These are phyloP conservation scores for Globisporangium nodosum DNA, from an alignment of 352 stramenopile species.

Conservation along the genomic window DNA sequence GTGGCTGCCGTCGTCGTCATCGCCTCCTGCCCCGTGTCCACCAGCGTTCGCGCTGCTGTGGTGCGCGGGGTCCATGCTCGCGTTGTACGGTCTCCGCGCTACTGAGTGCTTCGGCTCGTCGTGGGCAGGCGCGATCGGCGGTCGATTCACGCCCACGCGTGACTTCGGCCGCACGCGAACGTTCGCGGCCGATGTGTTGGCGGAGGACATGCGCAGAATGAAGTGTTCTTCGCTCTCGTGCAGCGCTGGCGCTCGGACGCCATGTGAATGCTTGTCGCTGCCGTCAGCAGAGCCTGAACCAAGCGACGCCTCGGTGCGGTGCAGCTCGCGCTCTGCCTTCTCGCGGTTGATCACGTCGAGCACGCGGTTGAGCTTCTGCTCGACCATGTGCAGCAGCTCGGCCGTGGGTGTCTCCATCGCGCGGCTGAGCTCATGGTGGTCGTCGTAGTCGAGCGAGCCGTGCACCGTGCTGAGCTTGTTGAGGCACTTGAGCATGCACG, in stretches of 20 bases:
- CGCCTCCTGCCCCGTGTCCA: constrained; percentile 16
- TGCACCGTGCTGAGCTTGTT: constrained; percentile 69
- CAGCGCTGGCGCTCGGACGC: constrained; percentile 43
- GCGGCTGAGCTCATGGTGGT: constrained; percentile 62
- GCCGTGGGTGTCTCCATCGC: constrained; percentile 63
- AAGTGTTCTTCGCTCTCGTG: constrained; percentile 82
- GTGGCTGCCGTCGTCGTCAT: constrained; percentile 18
- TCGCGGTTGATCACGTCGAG: constrained; percentile 82
- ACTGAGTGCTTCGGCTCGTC: constrained; percentile 20
- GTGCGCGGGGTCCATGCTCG: constrained; percentile 1
- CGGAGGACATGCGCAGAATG: constrained; percentile 74
- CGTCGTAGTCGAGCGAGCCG: constrained; percentile 67
- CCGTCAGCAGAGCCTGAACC: constrained; percentile 3
- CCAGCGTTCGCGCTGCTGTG: constrained; percentile 5
- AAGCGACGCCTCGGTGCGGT: constrained; percentile 52
- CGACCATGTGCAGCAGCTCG: constrained; percentile 71
- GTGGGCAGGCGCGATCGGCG: constrained; percentile 13
- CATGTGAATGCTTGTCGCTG: constrained; percentile 29
- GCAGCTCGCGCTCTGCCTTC: constrained; percentile 73
- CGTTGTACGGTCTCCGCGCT: constrained; percentile 13
- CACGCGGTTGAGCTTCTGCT: constrained; percentile 80
- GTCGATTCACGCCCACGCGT: constrained; percentile 21
- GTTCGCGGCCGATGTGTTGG: constrained; percentile 59
- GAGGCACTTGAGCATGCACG: constrained; percentile 79
- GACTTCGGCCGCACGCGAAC: constrained; percentile 76